These are phyloP conservation scores for Noccaea bulbosa DNA, from an alignment of 345 rosid genomes.

Conservation along the genomic window DNA sequence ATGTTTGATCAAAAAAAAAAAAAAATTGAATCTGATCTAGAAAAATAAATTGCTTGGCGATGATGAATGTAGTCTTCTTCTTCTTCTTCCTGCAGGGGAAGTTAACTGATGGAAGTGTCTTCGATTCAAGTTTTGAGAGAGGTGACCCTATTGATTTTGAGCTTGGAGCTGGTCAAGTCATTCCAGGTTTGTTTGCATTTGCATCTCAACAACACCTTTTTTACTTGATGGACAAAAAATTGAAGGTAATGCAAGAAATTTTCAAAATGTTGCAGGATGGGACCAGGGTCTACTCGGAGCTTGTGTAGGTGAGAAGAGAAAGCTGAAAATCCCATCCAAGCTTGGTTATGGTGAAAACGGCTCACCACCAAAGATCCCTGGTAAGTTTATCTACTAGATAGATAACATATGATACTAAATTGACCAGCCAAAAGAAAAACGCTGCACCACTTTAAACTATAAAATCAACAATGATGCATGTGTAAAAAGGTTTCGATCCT, in stretches of 20 bases:
- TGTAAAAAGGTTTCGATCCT: not conserved
- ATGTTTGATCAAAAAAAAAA: no score
- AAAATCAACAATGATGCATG: not conserved
- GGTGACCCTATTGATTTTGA: slow-evolving; percentile 96
- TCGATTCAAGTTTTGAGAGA: slow-evolving; percentile 97
- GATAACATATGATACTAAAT: slow-evolving; percentile 14
- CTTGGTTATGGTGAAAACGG: slow-evolving; percentile 94
- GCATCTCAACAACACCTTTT: not conserved
- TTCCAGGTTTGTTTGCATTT: slow-evolving; percentile 65
- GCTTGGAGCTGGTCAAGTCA: slow-evolving; percentile 95
- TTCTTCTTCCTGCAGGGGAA: slow-evolving; percentile 60
- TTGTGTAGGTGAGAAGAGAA: slow-evolving; percentile 93
- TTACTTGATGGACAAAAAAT: not conserved
- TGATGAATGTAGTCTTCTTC: not conserved
- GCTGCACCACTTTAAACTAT: not conserved
- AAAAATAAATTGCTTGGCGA: no score
- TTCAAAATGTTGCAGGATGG: slow-evolving; percentile 65
- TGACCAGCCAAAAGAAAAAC: not conserved
- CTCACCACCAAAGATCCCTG: slow-evolving; percentile 93
- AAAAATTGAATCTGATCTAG: no score
- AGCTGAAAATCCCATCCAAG: slow-evolving; percentile 90
- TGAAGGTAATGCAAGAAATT: not conserved
- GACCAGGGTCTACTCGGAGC: slow-evolving; percentile 91
- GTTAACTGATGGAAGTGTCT: slow-evolving; percentile 92
- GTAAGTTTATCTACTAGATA: slow-evolving; percentile 41